Conservation (phyloP, 768 basidiomycete species). For the Psilocybe sp. region DNA sequence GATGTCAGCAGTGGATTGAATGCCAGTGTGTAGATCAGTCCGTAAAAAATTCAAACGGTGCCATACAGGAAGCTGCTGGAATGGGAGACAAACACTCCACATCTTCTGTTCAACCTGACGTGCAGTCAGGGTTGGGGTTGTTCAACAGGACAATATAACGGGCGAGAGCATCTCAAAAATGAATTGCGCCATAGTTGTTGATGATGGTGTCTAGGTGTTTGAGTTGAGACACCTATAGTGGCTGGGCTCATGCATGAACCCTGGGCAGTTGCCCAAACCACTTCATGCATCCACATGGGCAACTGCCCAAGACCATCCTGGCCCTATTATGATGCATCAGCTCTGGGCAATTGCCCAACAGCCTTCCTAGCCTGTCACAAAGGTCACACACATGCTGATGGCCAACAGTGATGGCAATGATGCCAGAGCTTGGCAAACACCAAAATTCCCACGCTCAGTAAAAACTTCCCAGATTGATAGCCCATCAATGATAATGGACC, state of each 20-base stretch:
- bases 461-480: too few relatives aligned
- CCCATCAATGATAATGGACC: too few relatives aligned
- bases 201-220: constrained; percentile 19
- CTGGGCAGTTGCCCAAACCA: too few relatives aligned
- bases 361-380: too few relatives aligned
- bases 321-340: neutral
- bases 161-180: constrained; percentile 24
- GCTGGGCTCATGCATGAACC: neutral
- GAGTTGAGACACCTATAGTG: constrained; percentile 10
- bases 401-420: too few relatives aligned
- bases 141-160: constrained; percentile 20
- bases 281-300: too few relatives aligned
- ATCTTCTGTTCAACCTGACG: constrained; percentile 15
- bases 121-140: constrained; percentile 12
- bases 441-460: too few relatives aligned
- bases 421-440: too few relatives aligned
- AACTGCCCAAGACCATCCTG: too few relatives aligned
- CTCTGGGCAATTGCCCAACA: constrained; percentile 27
- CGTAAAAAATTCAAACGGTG: constrained; percentile 35
- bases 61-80: constrained; percentile 25
- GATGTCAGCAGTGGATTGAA: too few relatives aligned
- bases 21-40: too few relatives aligned
- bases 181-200: constrained; percentile 23
- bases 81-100: constrained; percentile 15
- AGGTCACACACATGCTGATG: too few relatives aligned